These are phyloP conservation scores for Alternaria consortialis DNA, from an alignment of 2,329 filamentous ascomycete genomes.

Conservation along the genomic window DNA sequence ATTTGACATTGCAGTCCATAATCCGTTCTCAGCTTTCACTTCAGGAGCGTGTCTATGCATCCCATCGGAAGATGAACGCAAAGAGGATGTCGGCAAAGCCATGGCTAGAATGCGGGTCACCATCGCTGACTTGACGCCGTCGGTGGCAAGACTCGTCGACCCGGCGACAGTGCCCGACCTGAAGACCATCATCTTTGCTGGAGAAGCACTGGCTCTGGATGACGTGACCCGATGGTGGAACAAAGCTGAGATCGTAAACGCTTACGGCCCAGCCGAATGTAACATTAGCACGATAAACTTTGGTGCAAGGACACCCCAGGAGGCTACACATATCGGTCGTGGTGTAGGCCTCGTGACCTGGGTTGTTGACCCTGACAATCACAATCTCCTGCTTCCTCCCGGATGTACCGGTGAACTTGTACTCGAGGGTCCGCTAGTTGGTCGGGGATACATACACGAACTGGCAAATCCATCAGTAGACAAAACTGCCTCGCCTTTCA, in stretches of 20 bases:
- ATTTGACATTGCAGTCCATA: slow-evolving; percentile 61
- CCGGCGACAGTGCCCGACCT: slow-evolving; percentile 54
- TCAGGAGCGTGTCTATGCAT: slow-evolving; percentile 61
- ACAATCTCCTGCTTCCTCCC: slow-evolving; percentile 20
- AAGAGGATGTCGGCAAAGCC: slow-evolving; percentile 58
- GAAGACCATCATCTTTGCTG: slow-evolving; percentile 52
- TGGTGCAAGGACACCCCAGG: neutral
- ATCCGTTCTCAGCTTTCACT: slow-evolving; percentile 60
- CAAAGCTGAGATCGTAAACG: neutral
- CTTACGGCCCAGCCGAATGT: neutral
- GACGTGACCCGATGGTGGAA: neutral
- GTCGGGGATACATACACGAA: too few relatives aligned
- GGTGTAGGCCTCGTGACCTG: slow-evolving; percentile 60
- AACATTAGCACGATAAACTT: neutral
- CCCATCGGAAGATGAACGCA: slow-evolving; percentile 61
- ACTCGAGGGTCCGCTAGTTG: slow-evolving; percentile 57
- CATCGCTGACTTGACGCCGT: slow-evolving; percentile 61
- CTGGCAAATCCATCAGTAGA: too few relatives aligned
- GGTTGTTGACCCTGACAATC: slow-evolving; percentile 35
- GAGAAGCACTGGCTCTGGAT: slow-evolving; percentile 40
- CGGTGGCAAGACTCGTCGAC: slow-evolving; percentile 59
- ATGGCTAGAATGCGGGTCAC: slow-evolving; percentile 25
- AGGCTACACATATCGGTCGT: slow-evolving; percentile 49
- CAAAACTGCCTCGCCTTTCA: neutral
- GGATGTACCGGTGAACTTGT: slow-evolving; percentile 59